These are phyloP conservation scores for Pseudomassariella vexata DNA, from an alignment of 2,329 filamentous ascomycete species.

Conservation along the genomic window DNA sequence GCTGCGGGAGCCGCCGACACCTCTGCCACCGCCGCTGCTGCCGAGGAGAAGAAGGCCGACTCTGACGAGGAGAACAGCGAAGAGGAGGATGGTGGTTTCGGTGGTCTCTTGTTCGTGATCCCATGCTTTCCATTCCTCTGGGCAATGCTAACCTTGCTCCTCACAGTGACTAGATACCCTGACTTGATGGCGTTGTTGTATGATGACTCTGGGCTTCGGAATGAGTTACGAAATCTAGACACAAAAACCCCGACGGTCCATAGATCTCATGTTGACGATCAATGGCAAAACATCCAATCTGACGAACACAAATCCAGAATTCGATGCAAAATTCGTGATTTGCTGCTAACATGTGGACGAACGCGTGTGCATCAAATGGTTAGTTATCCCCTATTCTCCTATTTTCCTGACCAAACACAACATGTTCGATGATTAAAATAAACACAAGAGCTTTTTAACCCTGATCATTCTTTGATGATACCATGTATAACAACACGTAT, in stretches of 20 bases:
- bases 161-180: slow-evolving; percentile 45
- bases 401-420: slow-evolving; percentile 1
- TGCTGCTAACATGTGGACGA: background rate
- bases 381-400: slow-evolving; percentile 28
- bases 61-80: slow-evolving; percentile 66
- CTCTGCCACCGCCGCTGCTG: slow-evolving; percentile 43
- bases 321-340: background rate
- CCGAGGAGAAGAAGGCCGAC: slow-evolving; percentile 56
- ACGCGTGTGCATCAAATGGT: slow-evolving; percentile 29
- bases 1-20: slow-evolving; percentile 52
- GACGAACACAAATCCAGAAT: background rate
- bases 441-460: slow-evolving; percentile 64
- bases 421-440: slow-evolving; percentile 50
- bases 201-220: slow-evolving; percentile 34
- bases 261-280: slow-evolving; percentile 40
- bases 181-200: slow-evolving; percentile 31
- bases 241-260: slow-evolving; percentile 27
- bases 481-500: slow-evolving; percentile 52
- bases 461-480: slow-evolving; percentile 53
- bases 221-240: slow-evolving; percentile 33
- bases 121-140: too few species aligned
- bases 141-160: too few species aligned
- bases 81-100: slow-evolving; percentile 65
- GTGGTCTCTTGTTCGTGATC: slow-evolving; percentile 65
- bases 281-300: slow-evolving; percentile 23